Evolutionary conservation across 2,329 filamentous ascomycete species (phyloP).

Genomic region (Arthrobotrys musiformis): DNA sequence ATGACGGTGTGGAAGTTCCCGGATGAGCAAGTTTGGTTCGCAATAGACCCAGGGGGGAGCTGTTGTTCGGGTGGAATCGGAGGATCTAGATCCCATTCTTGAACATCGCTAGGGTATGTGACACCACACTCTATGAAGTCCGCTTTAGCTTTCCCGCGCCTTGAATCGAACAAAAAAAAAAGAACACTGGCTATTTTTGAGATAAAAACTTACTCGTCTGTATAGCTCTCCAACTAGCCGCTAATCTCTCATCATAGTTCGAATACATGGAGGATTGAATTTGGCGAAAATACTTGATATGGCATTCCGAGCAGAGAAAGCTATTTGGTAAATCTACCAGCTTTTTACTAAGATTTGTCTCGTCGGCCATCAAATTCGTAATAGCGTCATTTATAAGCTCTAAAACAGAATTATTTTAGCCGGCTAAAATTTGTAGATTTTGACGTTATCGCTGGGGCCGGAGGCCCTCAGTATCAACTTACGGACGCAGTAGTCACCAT

Average conservation of each 20-base stretch:
- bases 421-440: background rate
- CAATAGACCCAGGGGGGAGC: background rate
- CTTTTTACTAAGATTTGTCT: conserved; percentile 1
- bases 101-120: conserved; percentile 1
- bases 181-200: background rate
- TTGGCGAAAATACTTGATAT: conserved; percentile 18
- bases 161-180: no score
- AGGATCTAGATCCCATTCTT: background rate
- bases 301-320: conserved; percentile 2
- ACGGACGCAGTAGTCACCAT: conserved; percentile 11
- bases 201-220: background rate
- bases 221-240: conserved; percentile 5
- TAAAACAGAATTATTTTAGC: background rate
- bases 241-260: conserved; percentile 1
- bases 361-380: background rate
- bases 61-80: conserved; percentile 8
- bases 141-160: background rate
- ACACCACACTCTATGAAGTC: background rate
- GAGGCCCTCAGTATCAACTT: no score
- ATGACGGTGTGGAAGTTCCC: background rate
- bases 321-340: background rate
- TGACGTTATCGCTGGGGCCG: background rate
- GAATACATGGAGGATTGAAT: conserved; percentile 14
- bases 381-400: conserved; percentile 1
- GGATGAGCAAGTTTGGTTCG: conserved; percentile 13